Conservation (phyloP, 1,284 basidiomycete genomes). For the Ustilago nuda region DNA sequence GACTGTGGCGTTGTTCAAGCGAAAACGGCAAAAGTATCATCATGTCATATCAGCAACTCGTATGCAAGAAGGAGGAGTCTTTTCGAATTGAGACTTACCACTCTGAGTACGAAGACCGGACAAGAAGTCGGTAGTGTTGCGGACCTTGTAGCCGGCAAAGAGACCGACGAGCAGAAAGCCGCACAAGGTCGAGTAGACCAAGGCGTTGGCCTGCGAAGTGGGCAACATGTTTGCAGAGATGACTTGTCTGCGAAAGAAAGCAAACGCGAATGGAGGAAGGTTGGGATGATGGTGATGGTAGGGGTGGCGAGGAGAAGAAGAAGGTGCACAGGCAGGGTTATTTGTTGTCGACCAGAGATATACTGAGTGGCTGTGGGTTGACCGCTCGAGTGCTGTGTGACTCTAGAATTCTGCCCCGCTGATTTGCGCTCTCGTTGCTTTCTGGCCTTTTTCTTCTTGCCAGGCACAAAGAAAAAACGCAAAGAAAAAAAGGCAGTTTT, state of each 20-base stretch:
- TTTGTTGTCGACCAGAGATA: neutral
- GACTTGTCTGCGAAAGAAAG: neutral
- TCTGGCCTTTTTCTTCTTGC: no score
- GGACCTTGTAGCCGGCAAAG: slow-evolving; percentile 64
- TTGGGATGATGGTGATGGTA: slow-evolving; percentile 1
- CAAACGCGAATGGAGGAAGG: neutral
- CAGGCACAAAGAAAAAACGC: no score
- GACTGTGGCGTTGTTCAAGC: slow-evolving; percentile 34
- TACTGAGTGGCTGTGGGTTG: neutral
- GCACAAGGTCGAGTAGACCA: slow-evolving; percentile 67
- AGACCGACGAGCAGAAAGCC: slow-evolving; percentile 68
- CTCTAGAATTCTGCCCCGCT: slow-evolving; percentile 2
- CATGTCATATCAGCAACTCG: neutral
- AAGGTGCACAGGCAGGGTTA: neutral
- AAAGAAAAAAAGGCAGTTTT: neutral
- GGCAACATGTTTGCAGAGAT: slow-evolving; percentile 42
- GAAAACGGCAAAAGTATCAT: neutral
- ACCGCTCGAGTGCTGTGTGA: neutral
- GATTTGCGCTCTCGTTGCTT: neutral
- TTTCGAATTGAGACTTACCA: slow-evolving; percentile 41
- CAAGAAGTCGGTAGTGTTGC: slow-evolving; percentile 65
- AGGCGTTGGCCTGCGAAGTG: slow-evolving; percentile 60
- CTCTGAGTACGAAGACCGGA: slow-evolving; percentile 67
- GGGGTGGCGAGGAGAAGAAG: slow-evolving; percentile 6
- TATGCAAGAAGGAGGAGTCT: neutral